A percentile compares a stretch with the other conserved stretches of the same genome.
Evolutionary conservation across 1,284 basidiomycete species (phyloP).

Genomic region (Sphagnurus paluster): DNA sequence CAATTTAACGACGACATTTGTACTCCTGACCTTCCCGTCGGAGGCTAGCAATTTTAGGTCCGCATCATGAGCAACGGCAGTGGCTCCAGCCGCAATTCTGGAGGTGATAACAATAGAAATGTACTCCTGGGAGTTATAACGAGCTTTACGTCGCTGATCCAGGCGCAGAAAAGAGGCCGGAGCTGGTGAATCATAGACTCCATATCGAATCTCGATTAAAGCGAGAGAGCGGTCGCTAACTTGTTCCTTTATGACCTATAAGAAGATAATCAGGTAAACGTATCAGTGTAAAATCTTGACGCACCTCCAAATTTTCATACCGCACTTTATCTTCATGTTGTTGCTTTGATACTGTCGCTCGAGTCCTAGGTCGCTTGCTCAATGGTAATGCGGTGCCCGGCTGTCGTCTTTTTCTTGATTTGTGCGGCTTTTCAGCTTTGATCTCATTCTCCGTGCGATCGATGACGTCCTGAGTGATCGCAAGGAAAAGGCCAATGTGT

Average conservation of each 20-base stretch:
- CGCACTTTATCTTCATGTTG: no score
- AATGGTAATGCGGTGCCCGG: no score
- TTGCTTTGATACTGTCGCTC: no score
- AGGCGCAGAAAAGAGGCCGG: slow-evolving; percentile 6
- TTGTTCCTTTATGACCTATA: no score
- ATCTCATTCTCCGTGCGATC: slow-evolving; percentile 7
- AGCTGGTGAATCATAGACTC: slow-evolving; percentile 15
- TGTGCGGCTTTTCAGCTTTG: neutral
- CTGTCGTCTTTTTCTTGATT: neutral
- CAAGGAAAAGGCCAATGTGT: slow-evolving; percentile 24
- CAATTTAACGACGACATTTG: slow-evolving; percentile 13
- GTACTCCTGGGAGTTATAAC: slow-evolving; percentile 13
- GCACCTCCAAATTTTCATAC: neutral
- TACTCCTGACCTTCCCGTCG: slow-evolving; percentile 6
- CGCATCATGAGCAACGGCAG: slow-evolving; percentile 15
- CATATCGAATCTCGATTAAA: slow-evolving; percentile 17
- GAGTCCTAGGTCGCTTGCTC: no score
- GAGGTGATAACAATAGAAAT: slow-evolving; percentile 16
- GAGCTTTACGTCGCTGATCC: slow-evolving; percentile 6
- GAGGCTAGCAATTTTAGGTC: slow-evolving; percentile 12
- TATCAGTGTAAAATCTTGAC: neutral
- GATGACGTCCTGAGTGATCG: slow-evolving; percentile 22
- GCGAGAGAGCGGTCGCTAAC: slow-evolving; percentile 16
- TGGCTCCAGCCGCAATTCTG: slow-evolving; percentile 18
- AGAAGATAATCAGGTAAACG: no score